phyloP scores from a whole-genome alignment of 768 basidiomycete genomes.

The Agrocybe chaxingu region DNA sequence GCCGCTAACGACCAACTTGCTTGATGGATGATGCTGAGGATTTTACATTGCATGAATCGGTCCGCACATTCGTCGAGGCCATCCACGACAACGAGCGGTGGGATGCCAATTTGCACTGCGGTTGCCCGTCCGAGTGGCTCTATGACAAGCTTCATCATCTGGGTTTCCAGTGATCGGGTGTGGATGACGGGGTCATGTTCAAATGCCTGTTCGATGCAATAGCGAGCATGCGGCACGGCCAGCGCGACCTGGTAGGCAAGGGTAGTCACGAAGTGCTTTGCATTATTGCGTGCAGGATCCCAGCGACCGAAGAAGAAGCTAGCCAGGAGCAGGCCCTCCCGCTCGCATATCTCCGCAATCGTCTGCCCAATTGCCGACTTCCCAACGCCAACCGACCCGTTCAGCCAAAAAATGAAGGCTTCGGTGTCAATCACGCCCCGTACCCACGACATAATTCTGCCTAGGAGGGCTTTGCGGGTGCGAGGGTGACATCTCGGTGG shows the following conservation, averaged over 20 bases:
- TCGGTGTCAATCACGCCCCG: not conserved
- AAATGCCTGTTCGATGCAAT: not conserved
- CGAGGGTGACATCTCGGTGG: constrained; percentile 8
- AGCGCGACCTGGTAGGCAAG: constrained; percentile 3
- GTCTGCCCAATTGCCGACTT: constrained; percentile 16
- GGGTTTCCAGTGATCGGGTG: not conserved
- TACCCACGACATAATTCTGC: not conserved
- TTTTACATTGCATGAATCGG: no score
- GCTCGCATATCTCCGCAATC: constrained; percentile 3
- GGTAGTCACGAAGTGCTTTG: constrained; percentile 2
- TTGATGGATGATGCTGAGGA: not conserved
- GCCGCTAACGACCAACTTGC: not conserved
- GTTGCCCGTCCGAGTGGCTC: not conserved
- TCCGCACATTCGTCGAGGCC: no score
- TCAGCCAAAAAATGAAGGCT: constrained; percentile 5
- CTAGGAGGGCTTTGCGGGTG: constrained; percentile 4
- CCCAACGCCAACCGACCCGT: constrained; percentile 11
- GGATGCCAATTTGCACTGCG: no score
- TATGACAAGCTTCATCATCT: not conserved
- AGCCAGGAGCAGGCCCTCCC: not conserved
- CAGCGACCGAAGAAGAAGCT: constrained; percentile 9
- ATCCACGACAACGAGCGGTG: no score
- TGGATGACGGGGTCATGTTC: constrained; percentile 4
- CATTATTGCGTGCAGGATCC: not conserved
- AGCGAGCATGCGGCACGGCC: not conserved